A percentile compares a stretch with the other conserved stretches of the same genome.
phyloP scores from a whole-genome alignment of 257 asterid genomes.

The Solanum microdontum region DNA sequence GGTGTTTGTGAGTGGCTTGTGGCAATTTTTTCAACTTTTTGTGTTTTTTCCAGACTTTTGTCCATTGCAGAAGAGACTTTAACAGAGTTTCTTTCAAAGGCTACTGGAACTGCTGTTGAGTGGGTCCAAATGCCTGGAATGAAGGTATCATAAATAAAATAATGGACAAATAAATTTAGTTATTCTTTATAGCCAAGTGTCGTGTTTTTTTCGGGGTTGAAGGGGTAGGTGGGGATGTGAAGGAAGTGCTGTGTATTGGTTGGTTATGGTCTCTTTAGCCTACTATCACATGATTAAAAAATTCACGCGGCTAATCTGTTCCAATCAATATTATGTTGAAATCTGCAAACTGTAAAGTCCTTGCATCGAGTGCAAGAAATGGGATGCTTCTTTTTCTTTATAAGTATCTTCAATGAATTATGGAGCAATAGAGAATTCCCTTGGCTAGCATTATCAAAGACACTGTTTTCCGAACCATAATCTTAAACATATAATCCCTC shows the following conservation, averaged over 20 bases:
- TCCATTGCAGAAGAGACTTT: slow-evolving; percentile 97
- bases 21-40: slow-evolving; percentile 12
- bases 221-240: background rate
- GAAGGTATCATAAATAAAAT: slow-evolving; percentile 40
- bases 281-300: background rate
- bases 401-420: background rate
- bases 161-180: background rate
- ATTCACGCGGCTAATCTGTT: background rate
- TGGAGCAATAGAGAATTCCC: background rate
- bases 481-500: background rate
- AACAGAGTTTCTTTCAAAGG: slow-evolving; percentile 93
- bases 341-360: background rate
- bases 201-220: background rate
- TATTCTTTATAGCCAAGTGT: background rate
- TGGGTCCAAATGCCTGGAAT: slow-evolving; percentile 99
- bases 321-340: background rate
- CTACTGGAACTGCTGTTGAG: slow-evolving; percentile 97
- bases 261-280: background rate
- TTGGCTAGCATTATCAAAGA: background rate
- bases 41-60: slow-evolving; percentile 54
- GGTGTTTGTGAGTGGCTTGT: slow-evolving; percentile 9
- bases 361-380: background rate
- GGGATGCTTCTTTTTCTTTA: background rate
- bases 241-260: background rate
- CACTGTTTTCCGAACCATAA: background rate